Base-by-base conservation (phyloP, 139 green algal species). In the Coelastrella sp. region DNA sequence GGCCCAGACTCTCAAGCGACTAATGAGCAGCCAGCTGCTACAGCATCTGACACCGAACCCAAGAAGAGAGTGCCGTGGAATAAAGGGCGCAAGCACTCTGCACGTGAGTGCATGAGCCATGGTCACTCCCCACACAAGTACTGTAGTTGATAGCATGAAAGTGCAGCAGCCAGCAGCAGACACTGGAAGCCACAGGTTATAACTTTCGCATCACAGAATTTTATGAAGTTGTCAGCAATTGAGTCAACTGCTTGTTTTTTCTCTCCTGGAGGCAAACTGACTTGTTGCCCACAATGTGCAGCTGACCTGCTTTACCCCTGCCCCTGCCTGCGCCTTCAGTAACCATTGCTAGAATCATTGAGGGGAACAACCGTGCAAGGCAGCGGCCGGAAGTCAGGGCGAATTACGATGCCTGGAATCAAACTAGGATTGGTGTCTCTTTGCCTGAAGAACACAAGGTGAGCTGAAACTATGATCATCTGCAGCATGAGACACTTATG, bases 391-490 rank as follows among this genome's bases (percentile, higher is more conserved):
- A 74, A 48, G 66, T 50, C 9, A 48, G 35, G 27, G 34, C 32
- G 4, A 74, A 74, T 34, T 27, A 45, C 17, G 66, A 74, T 34
- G 32, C 66, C 1, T 74, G 66, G 66, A 74, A 74, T 35, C 66
- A 74, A 3, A 51, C 30, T 17, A 45, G 66, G 17, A 23, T 74
- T 38, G 66, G 66, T 23, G 35, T 48, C 3, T 13, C 34, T 11
- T 13, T 45, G 35, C 19, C 34, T 13, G 66, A 48, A 32, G 11
- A 74, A 4, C 35, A 45, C 34, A 74, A n/a, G 34, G 66, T 74
- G 66, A 74, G 35, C 69, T 88, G 83, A 57, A 1, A n/a, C n/a
- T n/a, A n/a, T n/a, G n/a, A n/a, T n/a, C n/a, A 57, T 57, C 45
- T 23, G 45, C 45, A 53, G 45, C 45, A 57, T 23, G 11, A 57